Base-by-base conservation (phyloP, 176 grass and related monocot genomes). In the Thinopyrum elongatum region DNA sequence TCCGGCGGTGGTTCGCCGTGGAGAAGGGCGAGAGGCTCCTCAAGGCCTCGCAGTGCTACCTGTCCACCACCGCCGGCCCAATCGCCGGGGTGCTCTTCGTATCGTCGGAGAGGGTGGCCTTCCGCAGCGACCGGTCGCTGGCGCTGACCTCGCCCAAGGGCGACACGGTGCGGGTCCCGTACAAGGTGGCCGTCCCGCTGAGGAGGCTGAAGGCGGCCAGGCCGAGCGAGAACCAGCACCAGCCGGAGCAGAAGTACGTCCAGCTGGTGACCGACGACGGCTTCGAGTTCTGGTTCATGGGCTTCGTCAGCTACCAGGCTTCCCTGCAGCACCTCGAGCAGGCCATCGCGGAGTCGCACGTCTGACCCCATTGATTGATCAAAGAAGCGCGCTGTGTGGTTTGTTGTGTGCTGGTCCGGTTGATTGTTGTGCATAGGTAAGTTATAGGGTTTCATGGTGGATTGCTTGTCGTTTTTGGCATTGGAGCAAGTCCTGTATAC, bases 241-340 rank as follows among this genome's bases (percentile, higher is more conserved):
- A 86, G 53, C 91, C 93, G 27, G 91, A 93, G 66, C 85, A 98
- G 83, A 98, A 92, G 65, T 98, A 95, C 89, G 23, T 98, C 21
- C 91, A 98, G 70, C 67, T 98, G 27, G 62, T 98, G 0, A 93
- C 93, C 0, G 83, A 87, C 59, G 95, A 98, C 82, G 89, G 94
- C 8, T 98, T 95, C 69, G 93, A 95, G 87, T 98, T 98, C 88
- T 98, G 95, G 95, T 98, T 98, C 83, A 87, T 98, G 93, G 89
- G 87, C 0, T 98, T 98, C 82, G 87, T 92, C 47, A 92, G 82
- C 21, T 90, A 85, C 44, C 87, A 93, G 76, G 85, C 84, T 22
- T 88, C 91, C 44, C 90, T 93, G 47, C 80, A 73, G 60, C 85
- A 86, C 15, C 86, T 98, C 26, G 83, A 88, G 80, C 80, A 83